Evolutionary conservation across 1,284 basidiomycete species (phyloP).

Genomic region (Stereum hirsutum): DNA sequence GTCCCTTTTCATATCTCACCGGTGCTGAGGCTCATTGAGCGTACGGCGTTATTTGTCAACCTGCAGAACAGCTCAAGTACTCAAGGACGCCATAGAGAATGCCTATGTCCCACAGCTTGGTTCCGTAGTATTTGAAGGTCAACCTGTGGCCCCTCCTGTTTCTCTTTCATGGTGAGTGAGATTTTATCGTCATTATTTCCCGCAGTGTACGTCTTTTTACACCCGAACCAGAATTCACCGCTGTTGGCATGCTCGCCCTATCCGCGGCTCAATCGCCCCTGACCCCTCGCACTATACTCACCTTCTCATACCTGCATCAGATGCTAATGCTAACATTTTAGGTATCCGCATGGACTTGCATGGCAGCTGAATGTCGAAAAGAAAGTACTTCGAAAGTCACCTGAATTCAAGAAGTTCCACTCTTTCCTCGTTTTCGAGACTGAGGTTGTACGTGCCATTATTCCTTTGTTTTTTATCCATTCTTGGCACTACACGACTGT

Average conservation of each 20-base stretch:
- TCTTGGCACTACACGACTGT: not conserved
- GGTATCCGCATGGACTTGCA: conserved; percentile 90
- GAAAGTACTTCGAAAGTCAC: conserved; percentile 80
- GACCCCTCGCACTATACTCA: not conserved
- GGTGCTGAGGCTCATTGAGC: not conserved
- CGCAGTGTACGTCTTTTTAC: not conserved
- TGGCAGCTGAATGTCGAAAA: conserved; percentile 97
- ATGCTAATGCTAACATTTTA: conserved; percentile 26
- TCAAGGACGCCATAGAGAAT: conserved; percentile 68
- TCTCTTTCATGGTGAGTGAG: conserved; percentile 71
- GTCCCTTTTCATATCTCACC: conserved; percentile 26
- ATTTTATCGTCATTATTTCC: not conserved
- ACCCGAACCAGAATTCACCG: not conserved
- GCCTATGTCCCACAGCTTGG: conserved; percentile 75
- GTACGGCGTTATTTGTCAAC: not conserved
- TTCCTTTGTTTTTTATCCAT: not conserved
- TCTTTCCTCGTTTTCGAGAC: conserved; percentile 97
- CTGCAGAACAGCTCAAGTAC: conserved; percentile 57
- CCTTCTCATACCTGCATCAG: too few relatives aligned
- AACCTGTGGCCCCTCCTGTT: conserved; percentile 69
- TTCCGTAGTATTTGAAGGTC: conserved; percentile 73
- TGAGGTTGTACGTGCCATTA: conserved; percentile 62
- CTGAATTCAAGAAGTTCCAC: conserved; percentile 96
- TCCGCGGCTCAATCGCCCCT: not conserved
- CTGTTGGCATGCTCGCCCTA: not conserved